Evolutionary conservation across 345 rosid genomes (phyloP).

Genomic region (Psidium guajava): DNA sequence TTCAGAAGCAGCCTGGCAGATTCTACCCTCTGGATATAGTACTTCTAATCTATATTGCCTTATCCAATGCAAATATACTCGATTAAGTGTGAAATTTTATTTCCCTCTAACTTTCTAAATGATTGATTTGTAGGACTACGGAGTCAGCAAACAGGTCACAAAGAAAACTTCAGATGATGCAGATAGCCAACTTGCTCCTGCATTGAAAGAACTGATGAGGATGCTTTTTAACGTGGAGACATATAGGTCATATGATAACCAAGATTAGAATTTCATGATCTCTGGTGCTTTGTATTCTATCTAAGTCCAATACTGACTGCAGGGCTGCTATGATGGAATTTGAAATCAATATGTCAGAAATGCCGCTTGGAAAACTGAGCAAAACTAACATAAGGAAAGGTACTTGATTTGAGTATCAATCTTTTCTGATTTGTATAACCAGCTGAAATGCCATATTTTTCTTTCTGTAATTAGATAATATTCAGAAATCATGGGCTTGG

Average conservation of each 20-base stretch:
- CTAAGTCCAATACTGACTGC: slow-evolving; percentile 12
- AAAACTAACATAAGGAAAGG: slow-evolving; percentile 83
- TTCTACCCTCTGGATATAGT: slow-evolving; percentile 94
- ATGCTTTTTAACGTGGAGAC: slow-evolving; percentile 91
- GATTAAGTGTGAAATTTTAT: not conserved
- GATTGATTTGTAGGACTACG: slow-evolving; percentile 58
- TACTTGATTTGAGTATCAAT: slow-evolving; percentile 6
- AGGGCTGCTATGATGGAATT: slow-evolving; percentile 99
- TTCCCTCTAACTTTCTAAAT: not conserved
- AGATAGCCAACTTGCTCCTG: slow-evolving; percentile 57
- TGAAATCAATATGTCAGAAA: slow-evolving; percentile 93
- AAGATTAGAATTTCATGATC: not conserved
- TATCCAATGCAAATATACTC: not conserved
- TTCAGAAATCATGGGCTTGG: not conserved
- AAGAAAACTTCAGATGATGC: slow-evolving; percentile 27
- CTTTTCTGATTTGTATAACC: not conserved
- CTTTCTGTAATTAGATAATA: not conserved
- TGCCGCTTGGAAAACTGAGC: slow-evolving; percentile 98
- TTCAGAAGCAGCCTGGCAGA: slow-evolving; percentile 78
- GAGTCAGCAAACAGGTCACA: slow-evolving; percentile 56
- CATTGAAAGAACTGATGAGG: slow-evolving; percentile 68
- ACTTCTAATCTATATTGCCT: slow-evolving; percentile 3
- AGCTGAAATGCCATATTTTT: not conserved
- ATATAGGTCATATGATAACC: slow-evolving; percentile 39
- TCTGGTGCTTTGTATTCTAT: not conserved